Conservation (phyloP, 805 yeast genomes). For the Candida alai region DNA sequence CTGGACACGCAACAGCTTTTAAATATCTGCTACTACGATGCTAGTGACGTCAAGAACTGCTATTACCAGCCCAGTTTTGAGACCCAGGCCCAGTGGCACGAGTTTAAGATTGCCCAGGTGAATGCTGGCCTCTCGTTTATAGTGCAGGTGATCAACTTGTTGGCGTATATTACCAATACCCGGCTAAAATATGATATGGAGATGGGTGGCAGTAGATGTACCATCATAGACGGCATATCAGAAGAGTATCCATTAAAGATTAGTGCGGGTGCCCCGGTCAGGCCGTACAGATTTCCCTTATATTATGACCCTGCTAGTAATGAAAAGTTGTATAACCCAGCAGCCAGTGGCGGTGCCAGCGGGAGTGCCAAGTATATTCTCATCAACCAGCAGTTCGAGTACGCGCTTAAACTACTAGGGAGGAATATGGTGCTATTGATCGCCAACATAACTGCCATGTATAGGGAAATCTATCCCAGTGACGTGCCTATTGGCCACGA, state of each 20-base stretch:
- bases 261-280: not conserved
- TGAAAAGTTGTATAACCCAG: constrained; percentile 14
- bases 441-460: constrained; percentile 16
- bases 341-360: constrained; percentile 5
- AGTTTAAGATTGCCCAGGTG: constrained; percentile 19
- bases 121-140: constrained; percentile 32
- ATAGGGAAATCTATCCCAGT: constrained; percentile 6
- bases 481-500: not conserved
- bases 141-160: constrained; percentile 20
- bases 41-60: constrained; percentile 7
- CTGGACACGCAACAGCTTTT: constrained; percentile 26
- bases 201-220: constrained; percentile 17
- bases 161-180: constrained; percentile 24
- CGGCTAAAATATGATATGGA: constrained; percentile 27
- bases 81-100: constrained; percentile 9
- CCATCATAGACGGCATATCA: constrained; percentile 22
- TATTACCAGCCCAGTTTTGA: constrained; percentile 9
- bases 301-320: constrained; percentile 21
- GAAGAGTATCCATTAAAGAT: constrained; percentile 7
- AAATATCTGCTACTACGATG: constrained; percentile 25
- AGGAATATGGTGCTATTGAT: constrained; percentile 26
- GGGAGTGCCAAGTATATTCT: constrained; percentile 1
- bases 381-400: constrained; percentile 27
- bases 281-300: constrained; percentile 21
- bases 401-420: constrained; percentile 28